Evolutionary conservation across 768 basidiomycete genomes (phyloP), one percentile per base, ranked within the genome.

Genomic region (Tylopilus plumbeoviolaceoides): DNA sequence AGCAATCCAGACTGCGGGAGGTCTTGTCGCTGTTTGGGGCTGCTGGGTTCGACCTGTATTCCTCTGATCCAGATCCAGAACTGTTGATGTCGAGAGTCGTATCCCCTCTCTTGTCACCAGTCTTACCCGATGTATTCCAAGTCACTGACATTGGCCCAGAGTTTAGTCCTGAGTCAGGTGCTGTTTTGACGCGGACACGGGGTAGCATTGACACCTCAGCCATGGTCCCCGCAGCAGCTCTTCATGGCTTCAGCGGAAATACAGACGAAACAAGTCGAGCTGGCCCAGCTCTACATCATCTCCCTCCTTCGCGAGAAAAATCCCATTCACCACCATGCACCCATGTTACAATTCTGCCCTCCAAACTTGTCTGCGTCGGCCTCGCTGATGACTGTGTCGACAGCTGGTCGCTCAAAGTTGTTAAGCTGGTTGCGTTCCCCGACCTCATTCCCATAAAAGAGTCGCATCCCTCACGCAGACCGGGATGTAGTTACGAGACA

Each of bases 291-390:
- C 39, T 51, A 38, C 48, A 54, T 35, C 45, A 59, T 49, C 51
- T 40, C 33, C 59, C 59, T 38, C 50, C 62, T 20, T 59, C 53
- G 45, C 73, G 69, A 44, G 59, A 68, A 39, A 76, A 77, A 60
- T 80, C 78, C 3, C 76, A 73, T 54, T 84, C 82, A 4, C 82
- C 83, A 1, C 74, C 79, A 4, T 73, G 75, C 31, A 76, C 77
- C 47, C 78, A 85, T 55, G 87, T 91, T 17, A 73, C 73, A 41
- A 68, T 89, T 11, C 76, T 91, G 5, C 68, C 78, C n/a, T 79
- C 86, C 28, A 87, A 88, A 60, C 76, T 91, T 30, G 81, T 85
- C 9, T 90, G 86, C 60, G 85, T 91, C 31, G 89, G 89, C 2
- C 73, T 90, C 25, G 80, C 81, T 38, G 83, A 87, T 60, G 83